Evolutionary conservation across 768 basidiomycete genomes (phyloP).

Genomic region (Calocera viscosa): DNA sequence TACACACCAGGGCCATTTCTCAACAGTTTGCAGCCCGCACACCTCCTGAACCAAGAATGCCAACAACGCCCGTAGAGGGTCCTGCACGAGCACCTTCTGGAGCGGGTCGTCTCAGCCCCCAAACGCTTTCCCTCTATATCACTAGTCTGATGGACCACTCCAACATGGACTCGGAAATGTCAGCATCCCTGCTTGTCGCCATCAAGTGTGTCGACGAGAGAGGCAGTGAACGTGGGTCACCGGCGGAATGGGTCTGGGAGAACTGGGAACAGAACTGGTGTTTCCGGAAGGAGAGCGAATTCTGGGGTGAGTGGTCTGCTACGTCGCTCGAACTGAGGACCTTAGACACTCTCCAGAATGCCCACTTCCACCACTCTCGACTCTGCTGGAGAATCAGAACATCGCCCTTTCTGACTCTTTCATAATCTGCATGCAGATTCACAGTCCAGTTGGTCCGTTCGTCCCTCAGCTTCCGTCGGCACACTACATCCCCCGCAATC

Average conservation of each 20-base stretch:
- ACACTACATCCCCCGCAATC: slow-evolving; percentile 51
- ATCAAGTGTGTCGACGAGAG: slow-evolving; percentile 54
- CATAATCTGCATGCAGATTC: slow-evolving; percentile 62
- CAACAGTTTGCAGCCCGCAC: background rate
- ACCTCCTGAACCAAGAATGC: background rate
- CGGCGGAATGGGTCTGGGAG: slow-evolving; percentile 64
- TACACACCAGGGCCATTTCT: background rate
- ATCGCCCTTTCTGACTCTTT: slow-evolving; percentile 55
- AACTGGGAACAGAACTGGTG: slow-evolving; percentile 57
- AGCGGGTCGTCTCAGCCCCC: slow-evolving; percentile 13
- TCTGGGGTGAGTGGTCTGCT: slow-evolving; percentile 45
- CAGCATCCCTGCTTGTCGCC: slow-evolving; percentile 57
- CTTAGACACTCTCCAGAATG: slow-evolving; percentile 36
- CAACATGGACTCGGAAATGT: slow-evolving; percentile 41
- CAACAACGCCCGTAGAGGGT: background rate
- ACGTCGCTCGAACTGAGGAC: background rate
- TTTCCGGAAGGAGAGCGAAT: slow-evolving; percentile 58
- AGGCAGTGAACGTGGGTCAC: slow-evolving; percentile 47
- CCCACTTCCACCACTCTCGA: slow-evolving; percentile 48
- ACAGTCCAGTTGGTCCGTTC: slow-evolving; percentile 41
- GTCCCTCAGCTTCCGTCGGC: slow-evolving; percentile 55
- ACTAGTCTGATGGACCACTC: slow-evolving; percentile 53
- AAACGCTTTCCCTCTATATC: slow-evolving; percentile 48
- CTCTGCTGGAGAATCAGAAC: slow-evolving; percentile 44
- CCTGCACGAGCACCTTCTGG: slow-evolving; percentile 13